Evolutionary conservation across 106 monocot genomes (phyloP), one percentile per base, ranked within the genome.

Genomic region (Acanthochlamys bracteata): DNA sequence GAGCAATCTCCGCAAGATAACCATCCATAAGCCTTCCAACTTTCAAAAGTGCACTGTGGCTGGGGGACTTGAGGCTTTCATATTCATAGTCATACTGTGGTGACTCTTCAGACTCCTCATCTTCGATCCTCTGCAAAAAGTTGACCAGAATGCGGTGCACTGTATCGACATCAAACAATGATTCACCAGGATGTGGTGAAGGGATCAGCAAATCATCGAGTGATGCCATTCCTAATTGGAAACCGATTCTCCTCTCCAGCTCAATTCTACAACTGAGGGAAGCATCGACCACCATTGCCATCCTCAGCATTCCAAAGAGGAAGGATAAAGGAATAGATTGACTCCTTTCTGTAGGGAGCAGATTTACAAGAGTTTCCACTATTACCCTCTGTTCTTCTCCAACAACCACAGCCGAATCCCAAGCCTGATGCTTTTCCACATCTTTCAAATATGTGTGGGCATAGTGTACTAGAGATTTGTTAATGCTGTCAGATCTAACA

Each of bases 121-220:
- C 89, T 51, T 86, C 93, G 21, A 93, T 74, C 69, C 80, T 76
- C 23, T 83, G 85, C 73, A 93, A 65, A 78, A 93, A 93, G 65
- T 83, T 93, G 41, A 76, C 83, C 59, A 93, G 22, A 49, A 93
- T 79, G 1, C 89, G 67, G 51, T 86, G 80, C 24, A 93, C 80
- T 11, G 81, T 83, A 60, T 86, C 89, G 24, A 89, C 76, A 77
- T 93, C 93, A 75, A 89, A 93, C 20, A 86, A 59, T 11, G 83
- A 86, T 57, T 89, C 93, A 26, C 78, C 66, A 0, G 74, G 57
- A 23, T 79, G 82, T 41, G 69, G 57, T 11, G 93, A 89, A 9
- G 85, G 93, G 64, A 93, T 93, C 1, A 93, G 89, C 19, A 93
- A 72, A 70, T 93, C 93, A 73, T 93, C 93, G 39, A 93, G 83